Evolutionary conservation across 805 yeast genomes (phyloP), one percentile per base, ranked within the genome.

Genomic region (Metschnikowia anglica): DNA sequence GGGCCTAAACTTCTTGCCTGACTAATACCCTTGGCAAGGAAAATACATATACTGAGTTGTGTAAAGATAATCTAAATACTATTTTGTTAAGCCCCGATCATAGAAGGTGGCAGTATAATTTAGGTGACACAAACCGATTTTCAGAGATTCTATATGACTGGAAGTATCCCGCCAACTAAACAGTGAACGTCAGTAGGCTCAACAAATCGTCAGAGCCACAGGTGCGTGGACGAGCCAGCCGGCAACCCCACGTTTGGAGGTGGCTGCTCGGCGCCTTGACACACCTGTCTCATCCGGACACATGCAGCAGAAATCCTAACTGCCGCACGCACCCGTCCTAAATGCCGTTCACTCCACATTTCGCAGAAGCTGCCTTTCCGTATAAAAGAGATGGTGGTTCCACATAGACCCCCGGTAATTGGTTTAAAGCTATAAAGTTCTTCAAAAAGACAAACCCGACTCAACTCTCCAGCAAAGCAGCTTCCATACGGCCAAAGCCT

Each of bases 211-310:
- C 13, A 16, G 18, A 29, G 32, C 32, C 32, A 29, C 20, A 29
- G 10, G 20, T 29, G 11, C 20, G 6, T 15, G 20, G 32, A 19
- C 10, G 16, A n/a, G 20, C 32, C 20, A 29, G 15, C 31, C 31
- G 33, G 19, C 39, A 27, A 42, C 45, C 45, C 45, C 45, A 42
- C 45, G 45, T 42, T 42, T 42, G 41, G 45, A 11, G 20, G 29
- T 25, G 33, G 26, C 33, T 24, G 15, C 24, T 34, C 45, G 18
- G 45, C 45, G 37, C 39, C 16, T 17, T 13, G 15, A 15, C 10
- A 19, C 40, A 31, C 45, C 45, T 24, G 34, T 37, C 45, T 36
- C 16, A 42, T 18, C 41, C 34, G 45, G 45, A 42, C 26, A 10
- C 37, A 23, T 32, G 37, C 45, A 36, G 19, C 32, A 25, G 28